Conservation (phyloP, 139 green algal species). For the Desmodesmus armatus region DNA sequence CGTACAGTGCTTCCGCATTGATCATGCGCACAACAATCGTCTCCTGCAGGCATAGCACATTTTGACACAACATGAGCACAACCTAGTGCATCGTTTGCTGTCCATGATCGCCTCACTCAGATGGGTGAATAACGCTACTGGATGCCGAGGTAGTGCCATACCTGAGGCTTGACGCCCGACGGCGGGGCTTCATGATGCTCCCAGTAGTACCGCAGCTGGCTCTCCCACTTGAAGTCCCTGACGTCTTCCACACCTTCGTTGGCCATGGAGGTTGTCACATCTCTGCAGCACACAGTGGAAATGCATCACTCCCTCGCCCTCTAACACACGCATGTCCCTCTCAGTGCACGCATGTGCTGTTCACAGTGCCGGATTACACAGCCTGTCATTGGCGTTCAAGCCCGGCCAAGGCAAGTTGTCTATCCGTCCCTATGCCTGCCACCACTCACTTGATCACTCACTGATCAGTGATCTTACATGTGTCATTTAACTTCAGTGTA, state of each 20-base stretch:
- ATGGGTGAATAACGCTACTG: too few species aligned
- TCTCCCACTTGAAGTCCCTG: slow-evolving; percentile 83
- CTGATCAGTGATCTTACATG: too few species aligned
- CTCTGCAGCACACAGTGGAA: slow-evolving; percentile 34
- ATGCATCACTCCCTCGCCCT: too few species aligned
- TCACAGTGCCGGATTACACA: too few species aligned
- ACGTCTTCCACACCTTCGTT: slow-evolving; percentile 70
- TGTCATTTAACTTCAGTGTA: too few species aligned
- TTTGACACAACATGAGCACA: not conserved
- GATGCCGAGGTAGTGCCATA: too few species aligned
- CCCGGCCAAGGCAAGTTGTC: too few species aligned
- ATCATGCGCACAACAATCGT: slow-evolving; percentile 78
- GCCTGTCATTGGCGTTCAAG: too few species aligned
- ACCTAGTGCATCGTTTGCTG: not conserved
- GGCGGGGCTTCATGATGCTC: slow-evolving; percentile 81
- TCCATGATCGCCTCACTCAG: not conserved
- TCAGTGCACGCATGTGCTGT: too few species aligned
- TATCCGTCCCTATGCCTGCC: too few species aligned
- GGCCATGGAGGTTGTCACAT: slow-evolving; percentile 70
- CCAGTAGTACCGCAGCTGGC: slow-evolving; percentile 75
- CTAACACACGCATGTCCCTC: too few species aligned
- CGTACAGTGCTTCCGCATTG: slow-evolving; percentile 79
- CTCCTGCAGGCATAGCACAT: slow-evolving; percentile 63
- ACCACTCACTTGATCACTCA: too few species aligned
- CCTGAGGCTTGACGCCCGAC: slow-evolving; percentile 55